phyloP scores from a whole-genome alignment of 768 basidiomycete genomes.

The Lactarius trivialis region DNA sequence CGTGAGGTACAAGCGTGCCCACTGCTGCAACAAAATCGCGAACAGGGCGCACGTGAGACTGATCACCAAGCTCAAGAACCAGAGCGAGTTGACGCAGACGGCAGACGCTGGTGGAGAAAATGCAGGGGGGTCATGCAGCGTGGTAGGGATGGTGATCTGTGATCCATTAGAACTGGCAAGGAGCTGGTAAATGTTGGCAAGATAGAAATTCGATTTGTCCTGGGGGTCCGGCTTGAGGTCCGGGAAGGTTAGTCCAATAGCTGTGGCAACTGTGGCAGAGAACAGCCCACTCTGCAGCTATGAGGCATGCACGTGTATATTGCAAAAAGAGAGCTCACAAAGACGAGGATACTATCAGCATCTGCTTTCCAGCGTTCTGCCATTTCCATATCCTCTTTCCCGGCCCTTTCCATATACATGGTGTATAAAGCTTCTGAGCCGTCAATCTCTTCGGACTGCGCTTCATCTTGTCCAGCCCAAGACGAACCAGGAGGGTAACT shows the following conservation, averaged over 20 bases:
- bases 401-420: background rate
- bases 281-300: constrained; percentile 15
- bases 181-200: constrained; percentile 12
- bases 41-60: background rate
- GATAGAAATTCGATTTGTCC: constrained; percentile 7
- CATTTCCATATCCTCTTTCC: background rate
- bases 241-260: constrained; percentile 12
- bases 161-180: constrained; percentile 1
- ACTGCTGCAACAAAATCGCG: background rate
- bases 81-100: background rate
- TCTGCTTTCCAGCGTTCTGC: background rate
- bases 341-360: background rate
- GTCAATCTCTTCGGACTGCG: constrained; percentile 15
- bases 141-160: background rate
- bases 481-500: background rate
- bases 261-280: constrained; percentile 15
- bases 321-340: background rate
- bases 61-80: background rate
- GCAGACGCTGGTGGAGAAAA: background rate
- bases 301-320: background rate
- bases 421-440: background rate
- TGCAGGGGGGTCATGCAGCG: background rate
- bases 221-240: constrained; percentile 14
- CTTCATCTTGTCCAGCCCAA: background rate
- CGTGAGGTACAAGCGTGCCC: background rate